A percentile compares a stretch with the other conserved stretches of the same genome.
Evolutionary conservation across 208 protist species (phyloP).

Genomic region (Borovskyia barvae): DNA sequence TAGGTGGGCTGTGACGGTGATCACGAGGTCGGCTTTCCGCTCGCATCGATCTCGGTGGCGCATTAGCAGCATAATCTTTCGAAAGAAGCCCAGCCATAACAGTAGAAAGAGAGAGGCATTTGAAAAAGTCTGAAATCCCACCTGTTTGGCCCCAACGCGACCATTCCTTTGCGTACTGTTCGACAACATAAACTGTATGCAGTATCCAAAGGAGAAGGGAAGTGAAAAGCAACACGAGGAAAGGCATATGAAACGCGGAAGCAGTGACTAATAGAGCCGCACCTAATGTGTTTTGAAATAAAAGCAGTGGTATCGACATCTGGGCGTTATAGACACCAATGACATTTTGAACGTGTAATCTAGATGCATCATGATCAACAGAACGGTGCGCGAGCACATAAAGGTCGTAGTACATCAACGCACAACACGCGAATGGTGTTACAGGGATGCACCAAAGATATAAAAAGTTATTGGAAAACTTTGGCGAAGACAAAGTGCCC

Average conservation of each 20-base stretch:
- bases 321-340: conserved; percentile 51
- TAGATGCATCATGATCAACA: background rate
- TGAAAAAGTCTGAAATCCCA: conserved; percentile 1
- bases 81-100: conserved; percentile 24
- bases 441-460: conserved; percentile 60
- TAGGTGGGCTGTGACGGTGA: too few relatives aligned
- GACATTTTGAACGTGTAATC: conserved; percentile 22
- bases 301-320: conserved; percentile 48
- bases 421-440: conserved; percentile 58
- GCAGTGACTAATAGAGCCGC: conserved; percentile 47
- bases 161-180: conserved; percentile 40
- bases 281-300: conserved; percentile 56
- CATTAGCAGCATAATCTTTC: background rate
- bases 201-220: conserved; percentile 35
- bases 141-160: conserved; percentile 28
- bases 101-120: conserved; percentile 17
- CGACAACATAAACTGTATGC: conserved; percentile 31
- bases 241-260: conserved; percentile 56
- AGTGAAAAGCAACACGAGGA: conserved; percentile 49
- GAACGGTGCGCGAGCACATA: conserved; percentile 19
- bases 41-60: too few relatives aligned
- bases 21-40: too few relatives aligned
- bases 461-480: conserved; percentile 28
- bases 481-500: conserved; percentile 18
- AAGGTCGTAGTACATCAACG: conserved; percentile 57